A percentile compares a stretch with the other conserved stretches of the same genome.
phyloP scores from a whole-genome alignment of 2,329 filamentous ascomycete genomes.

The Emergomyces africanus region DNA sequence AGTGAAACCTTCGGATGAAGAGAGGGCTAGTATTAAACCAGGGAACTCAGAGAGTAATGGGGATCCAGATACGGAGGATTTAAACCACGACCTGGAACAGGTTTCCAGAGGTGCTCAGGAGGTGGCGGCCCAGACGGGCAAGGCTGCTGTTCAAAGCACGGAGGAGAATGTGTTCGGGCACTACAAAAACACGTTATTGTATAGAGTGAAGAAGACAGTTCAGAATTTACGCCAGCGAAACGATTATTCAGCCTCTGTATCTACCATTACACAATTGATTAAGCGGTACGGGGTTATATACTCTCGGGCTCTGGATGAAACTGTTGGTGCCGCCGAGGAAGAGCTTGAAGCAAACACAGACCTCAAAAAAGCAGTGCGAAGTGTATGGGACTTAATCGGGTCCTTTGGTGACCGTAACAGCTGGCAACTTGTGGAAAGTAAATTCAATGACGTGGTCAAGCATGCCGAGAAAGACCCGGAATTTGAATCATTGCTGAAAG shows the following conservation, averaged over 20 bases:
- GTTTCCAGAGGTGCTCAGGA: slow-evolving; percentile 32
- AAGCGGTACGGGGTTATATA: slow-evolving; percentile 69
- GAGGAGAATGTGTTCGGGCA: slow-evolving; percentile 59
- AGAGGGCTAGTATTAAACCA: slow-evolving; percentile 41
- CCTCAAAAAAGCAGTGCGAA: slow-evolving; percentile 60
- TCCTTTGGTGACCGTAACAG: slow-evolving; percentile 62
- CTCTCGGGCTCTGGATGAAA: slow-evolving; percentile 56
- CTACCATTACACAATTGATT: slow-evolving; percentile 60
- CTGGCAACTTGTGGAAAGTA: slow-evolving; percentile 62
- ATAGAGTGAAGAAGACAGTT: slow-evolving; percentile 65
- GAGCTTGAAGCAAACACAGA: slow-evolving; percentile 62
- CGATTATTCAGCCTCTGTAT: slow-evolving; percentile 80
- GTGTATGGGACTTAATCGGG: slow-evolving; percentile 68
- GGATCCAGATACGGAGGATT: slow-evolving; percentile 47
- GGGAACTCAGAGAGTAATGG: slow-evolving; percentile 33
- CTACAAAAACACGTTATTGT: slow-evolving; percentile 58
- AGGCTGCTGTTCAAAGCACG: slow-evolving; percentile 56
- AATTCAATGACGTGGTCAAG: slow-evolving; percentile 57
- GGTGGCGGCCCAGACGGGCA: slow-evolving; percentile 27
- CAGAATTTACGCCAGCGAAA: slow-evolving; percentile 58
- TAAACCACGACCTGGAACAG: slow-evolving; percentile 45
- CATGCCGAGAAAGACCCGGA: slow-evolving; percentile 67
- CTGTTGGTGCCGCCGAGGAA: slow-evolving; percentile 52
- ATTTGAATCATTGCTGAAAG: slow-evolving; percentile 63
- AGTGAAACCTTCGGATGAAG: slow-evolving; percentile 54